Evolutionary conservation across 2,329 filamentous ascomycete genomes (phyloP).

Genomic region (Colletotrichum theobromicola): DNA sequence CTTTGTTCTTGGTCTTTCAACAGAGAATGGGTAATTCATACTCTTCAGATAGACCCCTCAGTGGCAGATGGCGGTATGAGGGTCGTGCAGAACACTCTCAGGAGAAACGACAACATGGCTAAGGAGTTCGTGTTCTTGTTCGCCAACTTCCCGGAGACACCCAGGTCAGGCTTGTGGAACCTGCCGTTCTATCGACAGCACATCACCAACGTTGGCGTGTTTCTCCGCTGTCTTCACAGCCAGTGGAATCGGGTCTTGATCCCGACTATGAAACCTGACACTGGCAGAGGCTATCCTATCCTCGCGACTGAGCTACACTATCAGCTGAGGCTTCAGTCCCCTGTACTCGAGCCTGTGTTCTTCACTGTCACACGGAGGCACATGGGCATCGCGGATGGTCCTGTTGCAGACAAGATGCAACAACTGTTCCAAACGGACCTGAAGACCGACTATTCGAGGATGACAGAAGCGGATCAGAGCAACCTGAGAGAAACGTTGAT

Average conservation of each 20-base stretch:
- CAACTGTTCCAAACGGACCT: slow-evolving; percentile 11
- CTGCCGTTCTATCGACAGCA: slow-evolving; percentile 22
- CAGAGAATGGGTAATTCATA: slow-evolving; percentile 35
- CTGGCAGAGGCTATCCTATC: slow-evolving; percentile 52
- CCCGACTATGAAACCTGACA: slow-evolving; percentile 32
- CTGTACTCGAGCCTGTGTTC: slow-evolving; percentile 56
- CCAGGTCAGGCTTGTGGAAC: slow-evolving; percentile 1
- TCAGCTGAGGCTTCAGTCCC: slow-evolving; percentile 53
- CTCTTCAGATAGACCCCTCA: neutral
- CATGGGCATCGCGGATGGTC: slow-evolving; percentile 43
- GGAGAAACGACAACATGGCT: slow-evolving; percentile 38
- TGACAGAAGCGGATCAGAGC: neutral
- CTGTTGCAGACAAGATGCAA: slow-evolving; percentile 36
- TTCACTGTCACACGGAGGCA: slow-evolving; percentile 57
- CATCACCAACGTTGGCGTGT: slow-evolving; percentile 43
- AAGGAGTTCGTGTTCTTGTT: slow-evolving; percentile 36
- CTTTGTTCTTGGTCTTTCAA: slow-evolving; percentile 62
- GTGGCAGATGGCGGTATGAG: slow-evolving; percentile 37
- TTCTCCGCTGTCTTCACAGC: slow-evolving; percentile 46
- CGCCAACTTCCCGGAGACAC: slow-evolving; percentile 37
- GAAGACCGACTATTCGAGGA: slow-evolving; percentile 22
- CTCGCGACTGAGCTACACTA: slow-evolving; percentile 60
- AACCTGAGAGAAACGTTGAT: neutral
- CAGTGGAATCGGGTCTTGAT: slow-evolving; percentile 42
- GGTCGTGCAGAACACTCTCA: slow-evolving; percentile 40